Percentiles rank a stretch among this genome's conserved stretches.
phyloP scores from a whole-genome alignment of 148 eudicot genomes.

The Persicaria maculosa region DNA sequence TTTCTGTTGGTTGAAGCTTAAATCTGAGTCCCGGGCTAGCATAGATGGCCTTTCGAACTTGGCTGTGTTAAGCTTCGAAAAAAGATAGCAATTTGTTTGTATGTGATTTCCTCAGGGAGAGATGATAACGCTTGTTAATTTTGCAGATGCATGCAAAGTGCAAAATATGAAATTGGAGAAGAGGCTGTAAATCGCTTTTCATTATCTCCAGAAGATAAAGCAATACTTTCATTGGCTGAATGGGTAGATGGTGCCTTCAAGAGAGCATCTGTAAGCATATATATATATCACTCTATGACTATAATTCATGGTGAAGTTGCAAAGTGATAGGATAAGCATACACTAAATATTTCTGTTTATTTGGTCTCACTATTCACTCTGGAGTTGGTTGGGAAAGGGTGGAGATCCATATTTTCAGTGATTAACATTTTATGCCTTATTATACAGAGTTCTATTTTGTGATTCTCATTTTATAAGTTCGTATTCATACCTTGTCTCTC shows the following conservation, averaged over 20 bases:
- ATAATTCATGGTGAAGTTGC: neutral
- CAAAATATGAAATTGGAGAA: constrained; percentile 88
- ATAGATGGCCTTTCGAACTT: neutral
- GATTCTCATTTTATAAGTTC: neutral
- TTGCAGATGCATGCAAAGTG: constrained; percentile 93
- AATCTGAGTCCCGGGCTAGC: neutral
- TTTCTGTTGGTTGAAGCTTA: neutral
- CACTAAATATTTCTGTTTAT: neutral
- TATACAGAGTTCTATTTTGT: neutral
- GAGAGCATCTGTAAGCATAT: constrained; percentile 70
- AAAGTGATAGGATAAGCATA: constrained; percentile 4
- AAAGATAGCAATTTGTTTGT: neutral
- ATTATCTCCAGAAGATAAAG: constrained; percentile 93
- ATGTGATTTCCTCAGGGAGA: neutral
- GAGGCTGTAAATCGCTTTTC: constrained; percentile 94
- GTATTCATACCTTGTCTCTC: neutral
- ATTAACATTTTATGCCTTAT: neutral
- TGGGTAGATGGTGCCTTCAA: constrained; percentile 90
- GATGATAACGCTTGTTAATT: constrained; percentile 14
- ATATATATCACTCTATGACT: neutral
- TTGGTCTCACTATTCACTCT: neutral
- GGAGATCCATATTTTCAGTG: neutral
- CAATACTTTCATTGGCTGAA: constrained; percentile 84
- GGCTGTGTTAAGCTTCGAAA: neutral
- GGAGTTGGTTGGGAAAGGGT: neutral